Evolutionary conservation across 2,329 filamentous ascomycete species (phyloP).

Genomic region (Calonectria henricotiae): DNA sequence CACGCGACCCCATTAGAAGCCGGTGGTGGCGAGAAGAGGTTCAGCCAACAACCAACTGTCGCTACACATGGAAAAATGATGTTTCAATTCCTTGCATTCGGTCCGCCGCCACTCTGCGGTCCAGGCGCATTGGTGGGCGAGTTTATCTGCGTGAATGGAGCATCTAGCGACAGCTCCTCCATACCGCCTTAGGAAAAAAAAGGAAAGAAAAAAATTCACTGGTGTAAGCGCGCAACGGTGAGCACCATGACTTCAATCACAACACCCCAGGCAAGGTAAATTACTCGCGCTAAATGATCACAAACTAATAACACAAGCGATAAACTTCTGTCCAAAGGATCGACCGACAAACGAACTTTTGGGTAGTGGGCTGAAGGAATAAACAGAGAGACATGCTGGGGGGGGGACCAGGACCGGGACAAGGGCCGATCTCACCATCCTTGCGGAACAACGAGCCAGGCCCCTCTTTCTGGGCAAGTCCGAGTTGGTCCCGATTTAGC

Average conservation of each 20-base stretch:
- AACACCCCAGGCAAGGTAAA: slow-evolving; percentile 6
- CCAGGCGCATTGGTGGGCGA: not conserved
- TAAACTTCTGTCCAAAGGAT: slow-evolving; percentile 23
- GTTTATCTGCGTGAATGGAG: slow-evolving; percentile 11
- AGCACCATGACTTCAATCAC: not conserved
- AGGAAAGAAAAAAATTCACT: not conserved
- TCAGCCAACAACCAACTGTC: slow-evolving; percentile 4
- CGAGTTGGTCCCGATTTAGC: slow-evolving; percentile 43
- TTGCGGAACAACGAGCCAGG: slow-evolving; percentile 26
- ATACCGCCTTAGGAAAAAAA: too few relatives aligned
- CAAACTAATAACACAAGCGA: slow-evolving; percentile 8
- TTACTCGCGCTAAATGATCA: slow-evolving; percentile 21
- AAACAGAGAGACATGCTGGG: slow-evolving; percentile 29
- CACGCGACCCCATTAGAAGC: slow-evolving; percentile 21
- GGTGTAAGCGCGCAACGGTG: slow-evolving; percentile 15
- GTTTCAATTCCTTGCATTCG: slow-evolving; percentile 22
- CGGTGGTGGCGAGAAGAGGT: slow-evolving; percentile 18
- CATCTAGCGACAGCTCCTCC: not conserved
- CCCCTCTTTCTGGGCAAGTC: slow-evolving; percentile 37
- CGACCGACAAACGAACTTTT: slow-evolving; percentile 23
- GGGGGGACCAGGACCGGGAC: slow-evolving; percentile 10
- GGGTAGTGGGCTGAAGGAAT: slow-evolving; percentile 22
- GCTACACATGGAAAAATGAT: not conserved
- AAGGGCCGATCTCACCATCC: slow-evolving; percentile 37
- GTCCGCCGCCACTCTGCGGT: slow-evolving; percentile 22